Evolutionary conservation across 164 flowering plant genomes (phyloP), one percentile per base, ranked within the genome.

Genomic region (Piper betle): DNA sequence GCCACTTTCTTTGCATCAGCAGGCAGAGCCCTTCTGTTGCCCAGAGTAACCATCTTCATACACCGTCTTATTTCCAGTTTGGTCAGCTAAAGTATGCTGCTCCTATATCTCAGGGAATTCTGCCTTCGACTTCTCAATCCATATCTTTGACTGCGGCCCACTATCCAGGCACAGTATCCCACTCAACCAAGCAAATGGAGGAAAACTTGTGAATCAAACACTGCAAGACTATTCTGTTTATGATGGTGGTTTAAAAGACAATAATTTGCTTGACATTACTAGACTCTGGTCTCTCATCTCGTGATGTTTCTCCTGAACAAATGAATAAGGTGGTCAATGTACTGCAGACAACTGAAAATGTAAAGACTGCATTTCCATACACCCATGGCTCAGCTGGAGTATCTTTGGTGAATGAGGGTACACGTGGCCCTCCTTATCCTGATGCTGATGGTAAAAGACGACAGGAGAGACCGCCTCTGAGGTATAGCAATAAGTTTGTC

Each of bases 1-100:
- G 97, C 99, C 99, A 65, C 87, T 93, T 57, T 93, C 83, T 72
- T 72, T 92, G 33, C 93, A 84, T 71, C 87, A 84, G 17, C 95
- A 79, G 46, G 82, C 84, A n/a, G 71, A 87, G 86, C 42, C 73
- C 83, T 48, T 79, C 98, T 40, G 69, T 87, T 59, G 48, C 82
- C 43, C 94, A 86, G 66, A 62, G 85, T 60, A 96, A 81, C 67
- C 79, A 82, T 53, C 72, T 96, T 41, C 91, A 78, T 60, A 80
- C 91, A 67, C 89, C 96, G 15, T 71, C 84, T 63, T 88, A 10
- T 46, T 46, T 90, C 71, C 99, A 90, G 72, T 93, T 93, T 81
- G 97, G 99, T 66, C 99, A 93, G 78, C 74, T 90, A 16, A 76
- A 83, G 54, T 90, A 88, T 67, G 61, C 94, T 58, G 75, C 89